Evolutionary conservation across 345 rosid genomes (phyloP).

Genomic region (Mangifera indica): DNA sequence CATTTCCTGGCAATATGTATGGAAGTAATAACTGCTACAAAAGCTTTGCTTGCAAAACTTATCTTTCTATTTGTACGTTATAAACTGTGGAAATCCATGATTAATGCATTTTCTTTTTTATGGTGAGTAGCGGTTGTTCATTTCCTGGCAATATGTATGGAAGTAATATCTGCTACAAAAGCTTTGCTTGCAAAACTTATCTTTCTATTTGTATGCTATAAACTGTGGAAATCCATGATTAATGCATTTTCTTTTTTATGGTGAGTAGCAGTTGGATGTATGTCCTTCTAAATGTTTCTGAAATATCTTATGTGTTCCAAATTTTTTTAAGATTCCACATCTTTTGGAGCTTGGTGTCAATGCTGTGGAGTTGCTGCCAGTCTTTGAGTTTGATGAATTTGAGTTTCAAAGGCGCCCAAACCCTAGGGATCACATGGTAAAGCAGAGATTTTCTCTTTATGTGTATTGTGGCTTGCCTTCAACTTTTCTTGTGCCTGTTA

Average conservation of each 20-base stretch:
- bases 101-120: neutral
- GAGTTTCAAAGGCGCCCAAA: slow-evolving; percentile 86
- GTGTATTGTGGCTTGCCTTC: neutral
- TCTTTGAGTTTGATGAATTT: slow-evolving; percentile 90
- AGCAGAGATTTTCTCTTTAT: neutral
- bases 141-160: too few relatives aligned
- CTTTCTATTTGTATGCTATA: neutral
- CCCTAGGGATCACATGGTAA: slow-evolving; percentile 97
- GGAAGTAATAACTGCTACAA: neutral
- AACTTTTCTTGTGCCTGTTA: neutral
- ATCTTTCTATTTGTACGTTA: neutral
- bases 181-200: slow-evolving; percentile 1
- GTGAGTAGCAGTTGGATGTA: too few relatives aligned
- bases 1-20: too few relatives aligned
- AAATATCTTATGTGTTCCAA: slow-evolving; percentile 21
- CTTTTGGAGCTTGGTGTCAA: slow-evolving; percentile 85
- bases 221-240: neutral
- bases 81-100: neutral
- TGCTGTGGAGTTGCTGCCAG: slow-evolving; percentile 90
- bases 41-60: neutral
- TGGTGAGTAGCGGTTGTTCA: too few relatives aligned
- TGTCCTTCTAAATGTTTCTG: slow-evolving; percentile 29
- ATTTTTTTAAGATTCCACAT: slow-evolving; percentile 68
- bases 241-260: neutral
- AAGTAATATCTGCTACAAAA: neutral